These are phyloP conservation scores for bread wheat (Triticum aestivum) DNA, from an alignment of 176 grass and related monocot genomes.

Conservation along the genomic window IWGSC_CS_RefSeq_v2.1 NC_057797.1:774122178-774122677, in stretches of 20 bases:
- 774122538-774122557: neutral
- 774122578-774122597: neutral
- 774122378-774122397: neutral
- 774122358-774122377: neutral
- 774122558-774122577: neutral
- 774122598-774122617: neutral
- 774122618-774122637: neutral
- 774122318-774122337: neutral
- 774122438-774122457: neutral
- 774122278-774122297: neutral
- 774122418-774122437: neutral
- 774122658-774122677: no score
- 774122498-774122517: neutral
- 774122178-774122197: neutral
- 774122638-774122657: no score
- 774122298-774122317: neutral
- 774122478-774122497: neutral
- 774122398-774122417: neutral
- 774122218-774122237: neutral
- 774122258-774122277: neutral
- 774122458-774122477: neutral
- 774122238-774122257: neutral
- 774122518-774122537: neutral
- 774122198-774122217: neutral
- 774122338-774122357: neutral